Percentiles rank a stretch among this genome's conserved stretches.
Evolutionary conservation across 345 rosid genomes (phyloP).

Genomic region (Arabis hirsuta): DNA sequence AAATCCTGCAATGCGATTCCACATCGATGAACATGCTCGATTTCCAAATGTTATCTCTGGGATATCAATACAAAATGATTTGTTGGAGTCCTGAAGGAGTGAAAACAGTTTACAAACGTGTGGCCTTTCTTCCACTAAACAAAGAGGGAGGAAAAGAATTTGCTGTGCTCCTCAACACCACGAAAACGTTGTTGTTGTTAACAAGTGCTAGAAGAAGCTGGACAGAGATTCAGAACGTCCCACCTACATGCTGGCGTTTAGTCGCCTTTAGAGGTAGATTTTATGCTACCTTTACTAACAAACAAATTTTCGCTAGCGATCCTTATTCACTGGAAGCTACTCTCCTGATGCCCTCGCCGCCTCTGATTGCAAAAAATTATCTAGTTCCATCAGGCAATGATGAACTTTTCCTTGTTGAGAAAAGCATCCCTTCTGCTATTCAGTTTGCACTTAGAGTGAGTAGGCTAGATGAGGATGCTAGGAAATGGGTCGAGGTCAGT

Average conservation of each 20-base stretch:
- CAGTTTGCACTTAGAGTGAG: too few species aligned
- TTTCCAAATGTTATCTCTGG: neutral
- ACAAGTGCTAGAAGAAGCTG: conserved; percentile 2
- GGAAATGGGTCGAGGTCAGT: too few species aligned
- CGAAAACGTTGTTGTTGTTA: neutral
- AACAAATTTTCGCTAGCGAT: neutral
- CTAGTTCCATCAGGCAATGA: neutral
- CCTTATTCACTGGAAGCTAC: neutral
- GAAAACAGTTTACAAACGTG: neutral
- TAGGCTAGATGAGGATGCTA: too few species aligned
- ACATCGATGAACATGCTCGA: neutral
- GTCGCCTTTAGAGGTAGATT: neutral
- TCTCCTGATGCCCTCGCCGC: neutral
- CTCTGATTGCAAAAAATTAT: neutral
- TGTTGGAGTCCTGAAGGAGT: neutral
- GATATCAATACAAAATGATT: neutral
- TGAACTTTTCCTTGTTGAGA: conserved; percentile 9
- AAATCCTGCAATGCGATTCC: neutral
- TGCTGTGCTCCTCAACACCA: neutral
- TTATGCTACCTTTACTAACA: neutral
- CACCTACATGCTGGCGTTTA: neutral
- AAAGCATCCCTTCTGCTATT: too few species aligned
- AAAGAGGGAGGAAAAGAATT: neutral
- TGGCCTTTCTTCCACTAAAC: neutral
- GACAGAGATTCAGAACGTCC: neutral